These are phyloP conservation scores for Coemansia sp. DNA, from an alignment of 192 early-diverging fungal species.

Conservation along the genomic window DNA sequence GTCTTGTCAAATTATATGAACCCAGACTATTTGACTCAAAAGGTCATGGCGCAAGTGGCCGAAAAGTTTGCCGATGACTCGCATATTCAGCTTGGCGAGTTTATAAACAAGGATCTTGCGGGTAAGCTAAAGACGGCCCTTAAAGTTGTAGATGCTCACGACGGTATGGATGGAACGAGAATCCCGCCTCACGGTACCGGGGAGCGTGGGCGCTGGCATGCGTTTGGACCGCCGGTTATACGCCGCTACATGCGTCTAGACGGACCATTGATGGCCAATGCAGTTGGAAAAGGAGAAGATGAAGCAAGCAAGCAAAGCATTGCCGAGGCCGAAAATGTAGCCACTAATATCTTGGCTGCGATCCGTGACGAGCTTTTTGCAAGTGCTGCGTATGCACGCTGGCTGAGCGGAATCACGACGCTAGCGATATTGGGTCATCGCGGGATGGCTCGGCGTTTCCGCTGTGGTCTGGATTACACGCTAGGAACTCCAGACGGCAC, in stretches of 20 bases:
- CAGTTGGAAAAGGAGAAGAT: not conserved
- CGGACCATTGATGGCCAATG: conserved; percentile 6
- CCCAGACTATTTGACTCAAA: conserved; percentile 59
- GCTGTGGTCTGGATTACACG: conserved; percentile 80
- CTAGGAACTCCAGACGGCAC: conserved; percentile 60
- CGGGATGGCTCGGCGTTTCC: conserved; percentile 65
- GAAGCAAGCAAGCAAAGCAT: not conserved
- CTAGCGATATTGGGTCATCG: conserved; percentile 47
- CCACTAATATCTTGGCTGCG: conserved; percentile 30
- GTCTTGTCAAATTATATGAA: conserved; percentile 58
- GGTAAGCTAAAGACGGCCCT: conserved; percentile 36
- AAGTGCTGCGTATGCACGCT: conserved; percentile 58
- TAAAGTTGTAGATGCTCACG: conserved; percentile 47
- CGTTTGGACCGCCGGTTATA: conserved; percentile 62
- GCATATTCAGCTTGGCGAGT: conserved; percentile 61
- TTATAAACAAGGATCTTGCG: conserved; percentile 54
- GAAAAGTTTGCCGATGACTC: conserved; percentile 67
- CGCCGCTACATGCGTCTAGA: conserved; percentile 61
- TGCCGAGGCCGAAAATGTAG: conserved; percentile 7
- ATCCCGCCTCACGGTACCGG: conserved; percentile 63
- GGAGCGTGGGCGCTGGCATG: conserved; percentile 55
- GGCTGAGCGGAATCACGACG: conserved; percentile 58
- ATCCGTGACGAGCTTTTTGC: conserved; percentile 54
- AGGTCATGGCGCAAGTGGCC: conserved; percentile 54
- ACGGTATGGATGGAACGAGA: conserved; percentile 33